Evolutionary conservation across 805 yeast genomes (phyloP).

Genomic region (Cyberlindnera nakhonratchasimensis): DNA sequence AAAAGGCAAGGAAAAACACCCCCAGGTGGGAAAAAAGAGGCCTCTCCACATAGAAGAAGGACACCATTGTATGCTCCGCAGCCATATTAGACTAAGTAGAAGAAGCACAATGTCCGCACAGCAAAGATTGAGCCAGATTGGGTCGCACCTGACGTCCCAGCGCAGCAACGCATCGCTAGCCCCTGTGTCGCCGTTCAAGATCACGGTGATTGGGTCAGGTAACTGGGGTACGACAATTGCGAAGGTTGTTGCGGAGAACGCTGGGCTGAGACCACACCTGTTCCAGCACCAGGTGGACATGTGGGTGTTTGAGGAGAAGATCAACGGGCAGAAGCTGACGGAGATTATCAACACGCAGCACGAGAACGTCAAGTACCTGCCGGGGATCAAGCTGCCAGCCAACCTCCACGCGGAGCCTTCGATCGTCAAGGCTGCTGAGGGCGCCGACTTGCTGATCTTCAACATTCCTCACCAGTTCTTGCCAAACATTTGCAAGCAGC

Average conservation of each 20-base stretch:
- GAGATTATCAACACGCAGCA: conserved; percentile 87
- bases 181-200: conserved; percentile 41
- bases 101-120: conserved; percentile 19
- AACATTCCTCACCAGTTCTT: conserved; percentile 97
- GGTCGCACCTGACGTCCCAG: conserved; percentile 20
- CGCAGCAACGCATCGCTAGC: conserved; percentile 20
- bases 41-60: too few species aligned
- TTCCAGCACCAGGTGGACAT: conserved; percentile 76
- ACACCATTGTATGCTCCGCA: too few species aligned
- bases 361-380: conserved; percentile 92
- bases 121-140: conserved; percentile 25
- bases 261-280: conserved; percentile 64
- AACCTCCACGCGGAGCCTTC: conserved; percentile 88
- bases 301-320: conserved; percentile 94
- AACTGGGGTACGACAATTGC: conserved; percentile 99
- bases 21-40: too few species aligned
- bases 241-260: conserved; percentile 88
- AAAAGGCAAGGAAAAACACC: too few species aligned
- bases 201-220: conserved; percentile 90
- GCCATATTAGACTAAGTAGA: too few species aligned
- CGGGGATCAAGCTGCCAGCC: conserved; percentile 81
- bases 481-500: conserved; percentile 67
- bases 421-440: conserved; percentile 68
- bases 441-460: conserved; percentile 84
- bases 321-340: conserved; percentile 70